phyloP scores from a whole-genome alignment of 371 early-diverging fungal genomes.

The Rhizopus delemar region DNA sequence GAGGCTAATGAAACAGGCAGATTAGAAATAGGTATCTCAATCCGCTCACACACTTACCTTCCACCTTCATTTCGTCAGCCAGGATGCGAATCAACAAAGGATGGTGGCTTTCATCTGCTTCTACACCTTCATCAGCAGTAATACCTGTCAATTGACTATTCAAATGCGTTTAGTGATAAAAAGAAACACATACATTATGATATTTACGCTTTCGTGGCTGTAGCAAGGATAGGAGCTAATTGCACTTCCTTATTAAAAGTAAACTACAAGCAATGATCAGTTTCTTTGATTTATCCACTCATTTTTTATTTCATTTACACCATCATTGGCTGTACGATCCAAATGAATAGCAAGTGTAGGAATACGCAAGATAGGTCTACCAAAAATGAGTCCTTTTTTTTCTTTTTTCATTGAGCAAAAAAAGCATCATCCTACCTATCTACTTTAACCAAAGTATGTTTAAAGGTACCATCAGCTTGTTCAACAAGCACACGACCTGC shows the following conservation, averaged over 20 bases:
- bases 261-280: slow-evolving; percentile 48
- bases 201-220: slow-evolving; percentile 68
- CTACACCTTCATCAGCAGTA: slow-evolving; percentile 30
- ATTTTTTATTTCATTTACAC: slow-evolving; percentile 31
- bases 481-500: slow-evolving; percentile 95
- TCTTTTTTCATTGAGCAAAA: neutral
- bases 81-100: slow-evolving; percentile 74
- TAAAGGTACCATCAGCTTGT: slow-evolving; percentile 64
- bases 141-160: slow-evolving; percentile 34
- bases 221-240: slow-evolving; percentile 86
- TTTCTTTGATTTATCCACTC: no score
- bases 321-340: slow-evolving; percentile 77
- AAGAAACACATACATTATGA: neutral
- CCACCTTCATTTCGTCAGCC: slow-evolving; percentile 71
- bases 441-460: slow-evolving; percentile 74
- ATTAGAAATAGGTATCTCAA: neutral
- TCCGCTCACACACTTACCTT: slow-evolving; percentile 43
- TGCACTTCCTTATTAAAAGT: slow-evolving; percentile 95
- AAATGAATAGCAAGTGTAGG: slow-evolving; percentile 98
- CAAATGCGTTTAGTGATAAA: neutral
- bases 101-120: slow-evolving; percentile 66
- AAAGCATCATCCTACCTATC: slow-evolving; percentile 50
- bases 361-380: slow-evolving; percentile 84
- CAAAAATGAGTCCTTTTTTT: neutral
- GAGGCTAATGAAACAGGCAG: slow-evolving; percentile 38